Percentiles rank a stretch among this genome's conserved stretches.
Evolutionary conservation across 202 grass and related monocot species (phyloP).

Genomic region (Setaria italica): DNA sequence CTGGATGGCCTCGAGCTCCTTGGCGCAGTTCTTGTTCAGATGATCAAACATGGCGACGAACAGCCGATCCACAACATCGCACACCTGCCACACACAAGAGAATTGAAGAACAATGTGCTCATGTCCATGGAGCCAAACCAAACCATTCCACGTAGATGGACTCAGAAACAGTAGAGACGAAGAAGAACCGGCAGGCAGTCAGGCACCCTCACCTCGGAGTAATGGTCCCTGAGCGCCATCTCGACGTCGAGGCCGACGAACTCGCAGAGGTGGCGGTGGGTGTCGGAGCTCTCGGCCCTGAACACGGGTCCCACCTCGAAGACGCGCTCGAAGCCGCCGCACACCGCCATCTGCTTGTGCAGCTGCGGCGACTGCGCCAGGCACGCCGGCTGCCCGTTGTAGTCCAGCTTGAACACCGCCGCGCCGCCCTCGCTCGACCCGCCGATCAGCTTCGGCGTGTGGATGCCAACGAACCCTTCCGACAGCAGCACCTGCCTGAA

Average conservation of each 20-base stretch:
- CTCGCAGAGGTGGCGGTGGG: constrained; percentile 79
- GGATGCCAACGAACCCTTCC: constrained; percentile 64
- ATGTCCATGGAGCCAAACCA: not conserved
- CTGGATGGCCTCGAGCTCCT: constrained; percentile 15
- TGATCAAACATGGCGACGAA: constrained; percentile 36
- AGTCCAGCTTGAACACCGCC: constrained; percentile 74
- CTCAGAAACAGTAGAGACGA: not conserved
- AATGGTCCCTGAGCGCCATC: constrained; percentile 66
- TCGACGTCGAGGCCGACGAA: constrained; percentile 76
- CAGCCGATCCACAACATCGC: constrained; percentile 32
- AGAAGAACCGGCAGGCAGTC: too few species aligned
- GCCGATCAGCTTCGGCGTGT: constrained; percentile 68
- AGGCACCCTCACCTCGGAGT: constrained; percentile 49
- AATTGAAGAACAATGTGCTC: not conserved
- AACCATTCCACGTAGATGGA: not conserved
- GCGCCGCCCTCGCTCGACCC: constrained; percentile 79
- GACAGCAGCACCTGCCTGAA: constrained; percentile 64
- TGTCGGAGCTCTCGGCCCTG: constrained; percentile 71
- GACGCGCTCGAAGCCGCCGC: constrained; percentile 69
- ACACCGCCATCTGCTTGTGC: constrained; percentile 74
- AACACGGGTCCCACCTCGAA: constrained; percentile 77
- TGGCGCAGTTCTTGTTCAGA: constrained; percentile 2
- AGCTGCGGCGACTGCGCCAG: constrained; percentile 80
- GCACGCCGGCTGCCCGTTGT: constrained; percentile 72
- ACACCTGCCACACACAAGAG: not conserved